phyloP scores from a whole-genome alignment of 495 filamentous ascomycete genomes.

The Halenospora varia region DNA sequence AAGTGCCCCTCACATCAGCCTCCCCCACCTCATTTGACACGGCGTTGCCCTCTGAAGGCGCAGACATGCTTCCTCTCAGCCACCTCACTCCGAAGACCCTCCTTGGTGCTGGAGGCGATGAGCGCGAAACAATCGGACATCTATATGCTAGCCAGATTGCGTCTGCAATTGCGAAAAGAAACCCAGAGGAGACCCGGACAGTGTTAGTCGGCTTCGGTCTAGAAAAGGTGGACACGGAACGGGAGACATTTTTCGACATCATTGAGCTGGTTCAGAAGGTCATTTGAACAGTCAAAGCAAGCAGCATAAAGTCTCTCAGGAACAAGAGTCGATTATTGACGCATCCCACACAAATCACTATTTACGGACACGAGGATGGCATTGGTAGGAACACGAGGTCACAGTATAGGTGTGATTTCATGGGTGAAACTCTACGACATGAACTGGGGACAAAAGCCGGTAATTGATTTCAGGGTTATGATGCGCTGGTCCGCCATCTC shows the following conservation, averaged over 20 bases:
- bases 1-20: constrained; percentile 74
- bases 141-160: constrained; percentile 86
- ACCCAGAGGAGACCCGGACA: constrained; percentile 72
- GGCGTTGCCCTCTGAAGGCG: constrained; percentile 45
- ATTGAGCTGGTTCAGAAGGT: constrained; percentile 72
- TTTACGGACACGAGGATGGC: no score
- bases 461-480: no score
- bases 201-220: constrained; percentile 82
- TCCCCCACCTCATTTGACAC: constrained; percentile 56
- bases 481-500: no score
- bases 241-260: constrained; percentile 77
- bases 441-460: no score
- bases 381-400: no score
- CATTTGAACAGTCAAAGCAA: constrained; percentile 26
- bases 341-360: no score
- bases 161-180: constrained; percentile 64
- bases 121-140: constrained; percentile 80
- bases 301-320: no score
- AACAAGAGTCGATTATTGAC: no score
- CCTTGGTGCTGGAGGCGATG: constrained; percentile 75
- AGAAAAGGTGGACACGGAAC: constrained; percentile 53
- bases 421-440: constrained; percentile 1
- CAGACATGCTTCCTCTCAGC: constrained; percentile 65
- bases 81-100: constrained; percentile 85
- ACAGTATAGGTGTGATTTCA: no score